Evolutionary conservation across 2,329 filamentous ascomycete species (phyloP), one percentile per base, ranked within the genome.

Genomic region (Sarocladium strictum): DNA sequence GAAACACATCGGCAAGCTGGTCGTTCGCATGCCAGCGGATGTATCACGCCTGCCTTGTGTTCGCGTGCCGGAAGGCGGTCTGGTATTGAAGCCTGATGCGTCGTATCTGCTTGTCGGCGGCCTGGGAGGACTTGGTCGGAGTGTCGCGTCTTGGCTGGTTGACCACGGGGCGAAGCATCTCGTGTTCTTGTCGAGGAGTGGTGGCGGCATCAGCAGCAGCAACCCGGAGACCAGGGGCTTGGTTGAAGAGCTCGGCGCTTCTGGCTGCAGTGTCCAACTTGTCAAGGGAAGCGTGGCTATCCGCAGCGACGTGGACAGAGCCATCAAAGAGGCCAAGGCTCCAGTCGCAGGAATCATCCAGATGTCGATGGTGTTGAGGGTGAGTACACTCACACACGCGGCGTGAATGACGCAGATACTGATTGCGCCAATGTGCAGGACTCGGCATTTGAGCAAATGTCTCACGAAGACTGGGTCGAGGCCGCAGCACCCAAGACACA

Each of bases 121-220:
- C 4, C 54, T 69, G 2, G 67, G 68, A 17, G 68, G 67, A 2
- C 57, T 71, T 2, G 67, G 68, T 12, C 32, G 52, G 19, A n/a
- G 15, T 55, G 73, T 81, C 63, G 66, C 75, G 11, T 69, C 68
- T 6, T 75, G 76, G 70, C 77, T 81, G 75, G 68, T 75, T 6
- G 64, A 66, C 40, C 71, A 72, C 15, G 78, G 78, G 2, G 78
- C 77, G 5, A 67, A 69, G 10, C 70, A 75, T 56, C 63, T 81
- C 17, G 70, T 77, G 0, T 68, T 80, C 3, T 65, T 80, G 15
- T 80, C 77, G 2, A 71, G 76, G 24, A 74, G 69, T 52, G 77
- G 60, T 21, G 67, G 64, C 1, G 32, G 37, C 54, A 27, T 37
- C 54, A 23, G 64, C 1, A 27, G 37, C 54, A 27, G 40, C 54